Evolutionary conservation across 345 rosid species (phyloP), one percentile per base, ranked within the genome.

Genomic region (Chamaenerion angustifolium): DNA sequence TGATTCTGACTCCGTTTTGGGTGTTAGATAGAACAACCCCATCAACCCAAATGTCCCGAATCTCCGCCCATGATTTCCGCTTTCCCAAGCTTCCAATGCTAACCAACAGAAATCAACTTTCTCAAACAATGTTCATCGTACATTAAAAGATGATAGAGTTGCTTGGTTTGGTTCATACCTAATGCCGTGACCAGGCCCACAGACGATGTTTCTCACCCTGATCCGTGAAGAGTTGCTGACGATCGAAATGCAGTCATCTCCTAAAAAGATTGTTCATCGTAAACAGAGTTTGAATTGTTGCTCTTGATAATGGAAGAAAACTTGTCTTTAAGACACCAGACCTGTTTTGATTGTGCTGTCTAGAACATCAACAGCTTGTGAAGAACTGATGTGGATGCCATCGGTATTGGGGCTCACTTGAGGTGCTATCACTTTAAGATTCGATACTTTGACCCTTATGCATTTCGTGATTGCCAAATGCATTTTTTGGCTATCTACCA

Each of bases 151-250:
- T 18, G 21, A 35, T 12, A 35, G 16, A 19, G 42, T n/a, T 14
- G 18, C 16, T 16, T 14, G 18, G 4, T 16, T 45, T 43, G 17
- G 58, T 5, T 25, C 21, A 59, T 68, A 90, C 95, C 98, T 90
- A 63, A 90, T 83, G 55, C 98, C 96, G 56, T 90, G 96, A 56
- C 98, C 98, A 68, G 98, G 94, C 14, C 98, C 96, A 55, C 98
- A 90, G 8, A 53, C 58, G 56, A 81, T 50, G 61, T 78, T 76
- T 55, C 61, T 75, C 63, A 90, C 68, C 41, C 47, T 67, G 66
- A 90, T 78, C 64, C 63, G 60, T 8, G 98, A 79, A 40, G 98
- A 81, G 63, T 87, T 78, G 61, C 68, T 63, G 2, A 83, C 94
- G 12, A 90, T 81, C n/a, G 98, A 90, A 59, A 90, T 64, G 63